These are phyloP conservation scores for Septoria petroselini DNA, from an alignment of 2,329 filamentous ascomycete genomes.

Conservation along the genomic window DNA sequence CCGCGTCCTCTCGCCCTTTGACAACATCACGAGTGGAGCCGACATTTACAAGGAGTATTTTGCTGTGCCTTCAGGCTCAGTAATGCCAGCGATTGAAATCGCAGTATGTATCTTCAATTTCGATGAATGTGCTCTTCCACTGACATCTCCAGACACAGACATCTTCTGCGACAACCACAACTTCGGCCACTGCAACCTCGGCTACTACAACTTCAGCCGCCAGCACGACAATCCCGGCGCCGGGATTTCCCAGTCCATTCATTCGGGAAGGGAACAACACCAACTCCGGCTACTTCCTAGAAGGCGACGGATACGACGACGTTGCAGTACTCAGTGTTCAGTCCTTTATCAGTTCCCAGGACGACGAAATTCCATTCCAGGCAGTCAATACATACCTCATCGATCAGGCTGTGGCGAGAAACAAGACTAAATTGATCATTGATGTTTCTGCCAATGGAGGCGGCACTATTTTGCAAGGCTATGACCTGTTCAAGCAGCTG, in stretches of 20 bases:
- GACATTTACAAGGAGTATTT: conserved; percentile 43
- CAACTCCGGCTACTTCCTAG: conserved; percentile 49
- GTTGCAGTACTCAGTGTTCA: conserved; percentile 47
- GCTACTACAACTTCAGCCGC: conserved; percentile 11
- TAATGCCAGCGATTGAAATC: conserved; percentile 28
- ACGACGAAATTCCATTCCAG: conserved; percentile 41
- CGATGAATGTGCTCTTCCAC: not conserved
- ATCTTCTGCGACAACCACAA: conserved; percentile 20
- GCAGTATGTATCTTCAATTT: conserved; percentile 14
- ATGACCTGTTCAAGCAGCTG: conserved; percentile 59
- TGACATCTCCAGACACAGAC: not conserved
- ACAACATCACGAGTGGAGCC: conserved; percentile 43
- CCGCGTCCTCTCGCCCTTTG: conserved; percentile 42
- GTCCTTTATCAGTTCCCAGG: conserved; percentile 40
- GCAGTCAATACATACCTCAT: conserved; percentile 44
- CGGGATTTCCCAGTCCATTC: conserved; percentile 46
- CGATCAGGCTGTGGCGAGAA: conserved; percentile 43
- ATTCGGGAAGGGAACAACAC: conserved; percentile 42
- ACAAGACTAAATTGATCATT: conserved; percentile 60
- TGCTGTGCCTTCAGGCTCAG: conserved; percentile 20
- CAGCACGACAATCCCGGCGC: conserved; percentile 34
- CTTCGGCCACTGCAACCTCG: conserved; percentile 16
- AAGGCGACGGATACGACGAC: conserved; percentile 46
- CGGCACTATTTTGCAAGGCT: conserved; percentile 57
- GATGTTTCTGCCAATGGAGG: conserved; percentile 59